Evolutionary conservation across 2,329 filamentous ascomycete genomes (phyloP), one percentile per base, ranked within the genome.

Genomic region (Curvularia eragrostidis): DNA sequence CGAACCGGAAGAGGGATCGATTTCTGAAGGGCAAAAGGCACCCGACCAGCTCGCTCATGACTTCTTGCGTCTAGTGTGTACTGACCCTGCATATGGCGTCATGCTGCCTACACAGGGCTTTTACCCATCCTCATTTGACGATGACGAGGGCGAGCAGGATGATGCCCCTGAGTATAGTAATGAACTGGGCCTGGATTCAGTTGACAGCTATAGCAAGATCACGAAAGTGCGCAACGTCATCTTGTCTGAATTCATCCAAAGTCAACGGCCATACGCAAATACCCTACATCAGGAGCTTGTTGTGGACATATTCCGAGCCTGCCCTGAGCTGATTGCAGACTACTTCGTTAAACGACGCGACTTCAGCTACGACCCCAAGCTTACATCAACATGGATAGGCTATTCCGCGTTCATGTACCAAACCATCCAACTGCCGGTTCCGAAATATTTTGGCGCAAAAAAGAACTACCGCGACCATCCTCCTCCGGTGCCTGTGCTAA

Each of bases 341-440:
- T 99, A 96, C 75, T 98, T 97, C 71, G 82, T 87, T 42, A 88
- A 86, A 72, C 93, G 92, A 71, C 86, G 89, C 23, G 73, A 71
- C 52, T 95, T 98, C 69, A 87, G 89, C 0, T 92, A 96, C 62
- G 93, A 98, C 41, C 93, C 95, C 0, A 98, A 97, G 72, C 83
- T 96, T 5, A 95, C 93, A 3, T 89, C 93, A 43, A 95, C 93
- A 0, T 99, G 95, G 95, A 91, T 98, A 65, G 93, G 94, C 41
- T 97, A 96, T 73, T 92, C 93, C 0, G 88, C 93, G 0, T 91
- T 98, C 61, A 79, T 99, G 5, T 96, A 96, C 76, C 90, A 90
- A 59, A 87, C 89, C 1, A 87, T 97, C 44, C 85, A 89, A 56
- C 80, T 96, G 34, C 87, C 89, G 1, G 81, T 97, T 2, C 93